Percentiles rank a stretch among this genome's conserved stretches.
Conservation (phyloP, 176 grass and related monocot species). For the Ensete glaucum region DNA sequence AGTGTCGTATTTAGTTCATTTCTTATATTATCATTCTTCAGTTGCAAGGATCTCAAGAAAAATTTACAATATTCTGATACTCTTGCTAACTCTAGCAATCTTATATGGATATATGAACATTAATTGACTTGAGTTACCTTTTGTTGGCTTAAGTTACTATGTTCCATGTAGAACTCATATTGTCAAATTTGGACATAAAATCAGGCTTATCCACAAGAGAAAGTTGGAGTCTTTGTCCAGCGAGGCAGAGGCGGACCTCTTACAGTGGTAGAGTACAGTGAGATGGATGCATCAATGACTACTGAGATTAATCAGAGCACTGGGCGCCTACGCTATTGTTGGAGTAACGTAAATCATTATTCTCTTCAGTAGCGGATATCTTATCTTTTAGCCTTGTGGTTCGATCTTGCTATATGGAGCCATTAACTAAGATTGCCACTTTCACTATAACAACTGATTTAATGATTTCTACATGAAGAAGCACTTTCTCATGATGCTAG, state of each 20-base stretch:
- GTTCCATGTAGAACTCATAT: background rate
- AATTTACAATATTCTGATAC: too few relatives aligned
- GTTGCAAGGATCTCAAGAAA: too few relatives aligned
- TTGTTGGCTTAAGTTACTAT: too few relatives aligned
- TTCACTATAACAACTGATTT: too few relatives aligned
- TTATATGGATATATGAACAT: too few relatives aligned
- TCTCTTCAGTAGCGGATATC: background rate
- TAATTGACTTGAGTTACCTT: too few relatives aligned
- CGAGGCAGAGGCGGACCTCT: slow-evolving; percentile 78
- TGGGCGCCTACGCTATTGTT: slow-evolving; percentile 90
- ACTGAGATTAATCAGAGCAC: slow-evolving; percentile 96
- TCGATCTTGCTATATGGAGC: background rate
- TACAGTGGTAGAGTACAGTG: slow-evolving; percentile 77
- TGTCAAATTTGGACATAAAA: background rate
- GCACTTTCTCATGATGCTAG: too few relatives aligned
- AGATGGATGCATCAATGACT: slow-evolving; percentile 87
- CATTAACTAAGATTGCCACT: too few relatives aligned
- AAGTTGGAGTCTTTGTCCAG: slow-evolving; percentile 97
- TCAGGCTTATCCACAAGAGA: slow-evolving; percentile 97
- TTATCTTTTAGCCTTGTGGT: background rate
- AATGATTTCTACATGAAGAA: too few relatives aligned
- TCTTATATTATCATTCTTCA: too few relatives aligned
- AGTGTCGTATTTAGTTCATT: too few relatives aligned
- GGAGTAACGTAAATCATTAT: slow-evolving; percentile 81
- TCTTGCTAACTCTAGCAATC: too few relatives aligned